Evolutionary conservation across 1,284 basidiomycete species (phyloP).

Genomic region (Apiotrichum akiyoshidainum): DNA sequence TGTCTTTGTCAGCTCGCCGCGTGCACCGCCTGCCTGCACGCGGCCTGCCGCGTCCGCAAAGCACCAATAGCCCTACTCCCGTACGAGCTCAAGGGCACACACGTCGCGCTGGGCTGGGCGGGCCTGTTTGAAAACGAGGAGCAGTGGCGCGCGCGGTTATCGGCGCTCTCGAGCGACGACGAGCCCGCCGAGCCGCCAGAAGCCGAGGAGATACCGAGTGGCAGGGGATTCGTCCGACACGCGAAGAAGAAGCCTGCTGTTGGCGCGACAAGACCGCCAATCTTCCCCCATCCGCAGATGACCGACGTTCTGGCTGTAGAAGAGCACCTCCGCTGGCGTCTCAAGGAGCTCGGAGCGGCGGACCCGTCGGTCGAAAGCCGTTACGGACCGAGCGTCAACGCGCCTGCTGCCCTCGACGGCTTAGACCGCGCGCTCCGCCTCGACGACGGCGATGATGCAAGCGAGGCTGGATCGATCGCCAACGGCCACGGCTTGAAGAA

Average conservation of each 20-base stretch:
- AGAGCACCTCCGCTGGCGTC: conserved; percentile 48
- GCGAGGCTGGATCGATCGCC: conserved; percentile 9
- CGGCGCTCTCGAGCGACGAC: not conserved
- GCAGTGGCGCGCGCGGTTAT: conserved; percentile 26
- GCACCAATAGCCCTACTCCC: conserved; percentile 40
- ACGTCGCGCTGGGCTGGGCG: conserved; percentile 32
- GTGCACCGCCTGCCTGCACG: conserved; percentile 38
- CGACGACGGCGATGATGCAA: conserved; percentile 23
- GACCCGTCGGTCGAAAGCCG: conserved; percentile 45
- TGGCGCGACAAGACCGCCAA: conserved; percentile 16
- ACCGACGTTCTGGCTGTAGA: conserved; percentile 51
- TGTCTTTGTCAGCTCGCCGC: conserved; percentile 45
- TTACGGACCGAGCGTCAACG: conserved; percentile 44
- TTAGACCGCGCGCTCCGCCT: conserved; percentile 28
- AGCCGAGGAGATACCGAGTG: conserved; percentile 25
- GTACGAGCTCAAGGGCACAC: conserved; percentile 25
- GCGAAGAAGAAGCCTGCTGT: conserved; percentile 20
- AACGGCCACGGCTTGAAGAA: conserved; percentile 23
- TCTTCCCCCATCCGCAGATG: conserved; percentile 51
- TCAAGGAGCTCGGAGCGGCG: conserved; percentile 49
- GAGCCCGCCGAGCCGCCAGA: conserved; percentile 1
- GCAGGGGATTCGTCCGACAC: conserved; percentile 41
- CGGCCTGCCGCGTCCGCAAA: conserved; percentile 27
- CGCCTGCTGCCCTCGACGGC: conserved; percentile 39
- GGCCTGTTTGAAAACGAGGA: conserved; percentile 36